phyloP scores from a whole-genome alignment of 768 basidiomycete genomes.

The Trametes cingulata region DNA sequence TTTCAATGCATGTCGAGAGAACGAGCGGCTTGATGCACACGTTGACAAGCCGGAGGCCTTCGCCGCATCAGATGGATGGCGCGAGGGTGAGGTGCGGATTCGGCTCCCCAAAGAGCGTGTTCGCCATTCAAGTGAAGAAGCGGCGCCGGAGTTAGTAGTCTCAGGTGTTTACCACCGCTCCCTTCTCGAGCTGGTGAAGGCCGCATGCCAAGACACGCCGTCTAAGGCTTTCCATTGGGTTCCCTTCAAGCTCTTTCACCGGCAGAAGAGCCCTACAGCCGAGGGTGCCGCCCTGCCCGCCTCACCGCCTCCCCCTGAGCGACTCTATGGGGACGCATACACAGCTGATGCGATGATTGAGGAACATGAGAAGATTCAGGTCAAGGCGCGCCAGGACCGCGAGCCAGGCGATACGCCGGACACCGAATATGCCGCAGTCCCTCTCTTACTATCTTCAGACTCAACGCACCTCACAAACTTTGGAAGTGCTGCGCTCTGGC shows the following conservation, averaged over 20 bases:
- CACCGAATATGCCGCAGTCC: slow-evolving; percentile 11
- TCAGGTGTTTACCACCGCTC: slow-evolving; percentile 30
- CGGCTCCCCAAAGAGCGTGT: slow-evolving; percentile 24
- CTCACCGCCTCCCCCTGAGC: background rate
- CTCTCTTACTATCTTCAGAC: slow-evolving; percentile 27
- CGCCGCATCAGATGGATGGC: slow-evolving; percentile 25
- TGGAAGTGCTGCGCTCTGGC: slow-evolving; percentile 36
- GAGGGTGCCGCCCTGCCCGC: too few species aligned
- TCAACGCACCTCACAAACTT: slow-evolving; percentile 30
- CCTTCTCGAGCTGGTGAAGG: slow-evolving; percentile 12
- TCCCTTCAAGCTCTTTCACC: slow-evolving; percentile 2
- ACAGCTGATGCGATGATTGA: slow-evolving; percentile 18
- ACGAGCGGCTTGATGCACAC: slow-evolving; percentile 9
- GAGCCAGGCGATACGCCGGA: slow-evolving; percentile 8
- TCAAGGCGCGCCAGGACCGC: slow-evolving; percentile 9
- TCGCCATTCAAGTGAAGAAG: slow-evolving; percentile 19
- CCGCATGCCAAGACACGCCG: background rate
- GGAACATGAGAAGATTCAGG: slow-evolving; percentile 12
- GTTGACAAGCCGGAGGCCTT: background rate
- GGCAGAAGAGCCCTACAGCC: background rate
- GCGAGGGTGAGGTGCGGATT: slow-evolving; percentile 20
- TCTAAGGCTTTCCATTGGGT: slow-evolving; percentile 1
- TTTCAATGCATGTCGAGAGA: slow-evolving; percentile 8
- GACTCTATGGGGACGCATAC: slow-evolving; percentile 22
- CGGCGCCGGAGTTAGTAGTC: slow-evolving; percentile 34